Evolutionary conservation across 208 protist species (phyloP).

Genomic region (Trypanosoma lewisi): DNA sequence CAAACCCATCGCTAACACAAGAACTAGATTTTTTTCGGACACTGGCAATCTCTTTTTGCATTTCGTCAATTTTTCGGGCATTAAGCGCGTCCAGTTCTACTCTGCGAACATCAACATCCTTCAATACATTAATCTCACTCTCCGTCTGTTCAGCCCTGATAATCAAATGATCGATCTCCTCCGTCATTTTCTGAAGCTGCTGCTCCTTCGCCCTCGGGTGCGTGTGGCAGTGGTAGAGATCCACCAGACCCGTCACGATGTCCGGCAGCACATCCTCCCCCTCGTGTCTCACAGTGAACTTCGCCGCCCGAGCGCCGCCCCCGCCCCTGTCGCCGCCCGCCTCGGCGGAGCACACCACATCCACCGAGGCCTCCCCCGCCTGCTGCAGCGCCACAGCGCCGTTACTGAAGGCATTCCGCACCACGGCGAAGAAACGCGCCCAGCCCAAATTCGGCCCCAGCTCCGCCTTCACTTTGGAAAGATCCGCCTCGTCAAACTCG

Average conservation of each 20-base stretch:
- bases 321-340: slow-evolving; percentile 14
- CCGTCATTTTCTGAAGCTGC: slow-evolving; percentile 32
- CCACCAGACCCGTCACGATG: slow-evolving; percentile 31
- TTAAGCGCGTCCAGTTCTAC: slow-evolving; percentile 46
- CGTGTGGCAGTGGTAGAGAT: slow-evolving; percentile 39
- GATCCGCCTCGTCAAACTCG: slow-evolving; percentile 41
- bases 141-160: slow-evolving; percentile 55
- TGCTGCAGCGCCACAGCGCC: slow-evolving; percentile 25
- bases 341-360: slow-evolving; percentile 8
- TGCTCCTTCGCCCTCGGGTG: slow-evolving; percentile 67
- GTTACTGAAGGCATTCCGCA: slow-evolving; percentile 49
- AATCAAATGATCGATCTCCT: slow-evolving; percentile 35
- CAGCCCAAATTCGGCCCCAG: slow-evolving; percentile 47
- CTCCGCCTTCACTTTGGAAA: slow-evolving; percentile 32
- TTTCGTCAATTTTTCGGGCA: slow-evolving; percentile 57
- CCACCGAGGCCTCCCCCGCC: background rate
- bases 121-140: slow-evolving; percentile 61
- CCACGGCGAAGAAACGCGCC: slow-evolving; percentile 55
- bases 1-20: slow-evolving; percentile 37
- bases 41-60: slow-evolving; percentile 41
- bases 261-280: slow-evolving; percentile 19
- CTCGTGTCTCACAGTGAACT: slow-evolving; percentile 4
- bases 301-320: background rate
- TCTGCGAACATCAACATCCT: slow-evolving; percentile 62
- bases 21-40: slow-evolving; percentile 22